phyloP scores from a whole-genome alignment of 805 yeast species.

The Lachancea quebecensis region DNA sequence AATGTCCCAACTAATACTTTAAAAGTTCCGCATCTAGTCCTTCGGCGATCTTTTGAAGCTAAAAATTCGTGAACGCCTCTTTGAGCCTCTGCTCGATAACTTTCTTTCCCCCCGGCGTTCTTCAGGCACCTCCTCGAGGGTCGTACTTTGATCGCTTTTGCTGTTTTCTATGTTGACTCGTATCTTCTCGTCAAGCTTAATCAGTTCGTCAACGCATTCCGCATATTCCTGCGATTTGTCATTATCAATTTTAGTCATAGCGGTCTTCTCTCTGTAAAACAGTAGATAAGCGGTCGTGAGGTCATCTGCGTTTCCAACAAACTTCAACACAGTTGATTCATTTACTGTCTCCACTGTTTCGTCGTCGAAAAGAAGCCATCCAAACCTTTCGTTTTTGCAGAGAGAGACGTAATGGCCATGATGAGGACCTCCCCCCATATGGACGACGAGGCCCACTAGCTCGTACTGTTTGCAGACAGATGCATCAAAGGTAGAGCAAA shows the following conservation, averaged over 20 bases:
- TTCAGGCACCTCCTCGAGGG: constrained; percentile 13
- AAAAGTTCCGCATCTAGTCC: background rate
- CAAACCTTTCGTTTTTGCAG: constrained; percentile 66
- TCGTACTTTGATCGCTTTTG: constrained; percentile 4
- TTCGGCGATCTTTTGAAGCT: constrained; percentile 17
- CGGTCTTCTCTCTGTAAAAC: constrained; percentile 60
- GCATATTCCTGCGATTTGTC: constrained; percentile 9
- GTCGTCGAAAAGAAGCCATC: constrained; percentile 94
- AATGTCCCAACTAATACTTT: background rate
- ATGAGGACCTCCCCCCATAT: constrained; percentile 95
- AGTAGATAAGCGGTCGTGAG: constrained; percentile 87
- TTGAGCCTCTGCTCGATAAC: constrained; percentile 10
- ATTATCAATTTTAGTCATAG: background rate
- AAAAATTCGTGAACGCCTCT: constrained; percentile 24
- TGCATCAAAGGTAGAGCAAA: constrained; percentile 44
- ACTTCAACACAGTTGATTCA: constrained; percentile 73
- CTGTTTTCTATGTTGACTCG: constrained; percentile 6
- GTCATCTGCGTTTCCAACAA: constrained; percentile 83
- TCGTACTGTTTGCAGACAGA: constrained; percentile 58
- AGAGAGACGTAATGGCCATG: constrained; percentile 94
- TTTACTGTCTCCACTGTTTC: constrained; percentile 88
- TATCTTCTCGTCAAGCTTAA: constrained; percentile 21
- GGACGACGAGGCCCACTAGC: constrained; percentile 80
- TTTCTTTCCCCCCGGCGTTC: constrained; percentile 4
- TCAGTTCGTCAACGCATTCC: constrained; percentile 18